Evolutionary conservation across 805 yeast genomes (phyloP).

Genomic region (Starmerella geochares): DNA sequence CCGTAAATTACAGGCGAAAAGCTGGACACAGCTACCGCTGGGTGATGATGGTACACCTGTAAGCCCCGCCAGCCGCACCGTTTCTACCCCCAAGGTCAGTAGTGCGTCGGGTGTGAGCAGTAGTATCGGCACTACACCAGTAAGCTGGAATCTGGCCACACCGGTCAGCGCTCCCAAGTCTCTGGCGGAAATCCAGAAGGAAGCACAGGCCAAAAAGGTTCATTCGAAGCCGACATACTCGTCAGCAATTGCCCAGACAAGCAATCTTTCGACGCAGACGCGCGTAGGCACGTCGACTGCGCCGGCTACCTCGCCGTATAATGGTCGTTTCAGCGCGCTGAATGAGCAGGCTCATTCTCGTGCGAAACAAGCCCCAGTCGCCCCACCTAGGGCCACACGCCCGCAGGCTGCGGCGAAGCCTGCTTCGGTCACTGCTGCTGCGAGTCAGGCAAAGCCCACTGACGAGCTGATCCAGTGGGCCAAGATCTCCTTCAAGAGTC

Average conservation of each 20-base stretch:
- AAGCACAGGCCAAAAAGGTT: slow-evolving; percentile 18
- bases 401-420: slow-evolving; percentile 4
- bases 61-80: too few relatives aligned
- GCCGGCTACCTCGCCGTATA: background rate
- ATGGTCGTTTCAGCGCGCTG: slow-evolving; percentile 1
- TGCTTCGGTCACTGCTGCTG: slow-evolving; percentile 15
- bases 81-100: background rate
- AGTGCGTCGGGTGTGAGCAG: background rate
- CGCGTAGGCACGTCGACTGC: background rate
- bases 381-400: background rate
- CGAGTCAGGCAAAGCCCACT: slow-evolving; percentile 25
- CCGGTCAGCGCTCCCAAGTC: slow-evolving; percentile 29
- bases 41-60: background rate
- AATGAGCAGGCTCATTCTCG: background rate
- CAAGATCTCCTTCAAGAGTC: slow-evolving; percentile 34
- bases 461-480: slow-evolving; percentile 37
- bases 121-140: slow-evolving; percentile 14
- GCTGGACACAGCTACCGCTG: slow-evolving; percentile 8
- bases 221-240: background rate
- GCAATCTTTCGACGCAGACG: background rate
- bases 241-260: background rate
- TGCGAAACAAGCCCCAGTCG: background rate
- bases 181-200: slow-evolving; percentile 34
- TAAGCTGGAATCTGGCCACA: slow-evolving; percentile 18
- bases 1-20: slow-evolving; percentile 1